Evolutionary conservation across 1,284 basidiomycete genomes (phyloP).

Genomic region (Cystobasidium sp.): DNA sequence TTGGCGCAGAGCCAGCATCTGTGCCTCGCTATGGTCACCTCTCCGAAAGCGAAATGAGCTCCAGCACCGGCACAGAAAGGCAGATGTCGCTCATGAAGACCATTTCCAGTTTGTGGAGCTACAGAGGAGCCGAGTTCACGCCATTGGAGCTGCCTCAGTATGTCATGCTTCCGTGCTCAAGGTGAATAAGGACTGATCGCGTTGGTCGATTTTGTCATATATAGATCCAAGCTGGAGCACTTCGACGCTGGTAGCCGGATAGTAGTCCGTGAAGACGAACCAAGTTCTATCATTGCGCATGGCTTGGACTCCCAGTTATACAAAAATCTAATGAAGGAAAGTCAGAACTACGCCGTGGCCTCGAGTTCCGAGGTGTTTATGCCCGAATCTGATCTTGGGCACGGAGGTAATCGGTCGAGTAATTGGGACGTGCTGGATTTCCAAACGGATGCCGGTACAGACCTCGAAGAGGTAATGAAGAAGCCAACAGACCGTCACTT

Average conservation of each 20-base stretch:
- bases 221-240: conserved; percentile 65
- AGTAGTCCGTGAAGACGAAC: conserved; percentile 95
- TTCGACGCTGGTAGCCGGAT: conserved; percentile 94
- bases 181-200: not conserved
- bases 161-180: conserved; percentile 44
- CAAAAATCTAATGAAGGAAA: conserved; percentile 58
- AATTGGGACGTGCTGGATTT: conserved; percentile 51
- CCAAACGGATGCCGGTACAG: conserved; percentile 61
- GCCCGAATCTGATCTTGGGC: conserved; percentile 79
- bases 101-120: conserved; percentile 79
- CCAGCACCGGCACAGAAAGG: conserved; percentile 61
- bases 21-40: conserved; percentile 43
- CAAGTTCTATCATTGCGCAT: conserved; percentile 95
- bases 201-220: not conserved
- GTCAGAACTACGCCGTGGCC: conserved; percentile 61
- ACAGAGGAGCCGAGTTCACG: conserved; percentile 62
- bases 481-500: conserved; percentile 27
- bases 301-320: conserved; percentile 71
- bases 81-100: conserved; percentile 78
- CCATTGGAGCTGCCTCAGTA: conserved; percentile 64
- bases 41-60: conserved; percentile 47
- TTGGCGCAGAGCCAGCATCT: conserved; percentile 32
- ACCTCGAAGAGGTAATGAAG: conserved; percentile 64
- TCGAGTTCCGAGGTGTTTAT: conserved; percentile 64
- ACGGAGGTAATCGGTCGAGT: conserved; percentile 58